Base-by-base conservation (phyloP, 306 rosid genomes). In the Dalbergia oliveri region DNA sequence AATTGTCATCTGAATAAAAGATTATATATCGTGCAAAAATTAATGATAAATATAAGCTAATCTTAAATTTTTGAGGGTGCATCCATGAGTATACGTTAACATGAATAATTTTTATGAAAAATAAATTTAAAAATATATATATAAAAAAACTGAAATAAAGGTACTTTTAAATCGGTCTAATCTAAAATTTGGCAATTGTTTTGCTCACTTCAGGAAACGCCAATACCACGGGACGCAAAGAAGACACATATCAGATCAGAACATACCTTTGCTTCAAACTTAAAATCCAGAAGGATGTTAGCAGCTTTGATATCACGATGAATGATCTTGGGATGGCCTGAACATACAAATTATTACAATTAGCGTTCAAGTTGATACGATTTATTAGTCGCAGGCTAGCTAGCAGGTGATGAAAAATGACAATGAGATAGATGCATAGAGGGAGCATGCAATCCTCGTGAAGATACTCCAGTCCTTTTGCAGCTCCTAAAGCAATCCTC, bases 261-360 rank as follows among this genome's bases (percentile, higher is more conserved):
- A 44, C 69, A 62, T 83, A 95, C 98, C 97, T 77, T 95, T 21
- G 97, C 93, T 84, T 95, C 99, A 85, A 91, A 93, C 87, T 93
- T 95, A 70, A 86, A 91, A 89, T 95, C 99, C 76, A 93, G 47
- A 51, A 95, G 98, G 73, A 95, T 95, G 72, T 93, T 95, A 21
- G 99, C 86, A 39, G 97, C 82, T 82, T 95, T 95, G 72, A 95
- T 95, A 86, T 95, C 99, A 37, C 98, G 98, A 68, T 95, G 99
- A 80, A 95, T 95, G 78, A 95, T 95, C 89, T 93, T 95, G 19
- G 99, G 99, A 81, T 95, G 91, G 82, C 99, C 99, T 95, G 86
- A 53, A 84, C 14, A 59, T 31, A 54, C 14, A 53, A 34, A 80
- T 18, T 76, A 75, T 37, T 11, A 70, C 10, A 59, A 49, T 44